Percentiles rank a stretch among this genome's conserved stretches.
Conservation (phyloP, 345 rosid genomes). For the Litchi chinensis region DNA sequence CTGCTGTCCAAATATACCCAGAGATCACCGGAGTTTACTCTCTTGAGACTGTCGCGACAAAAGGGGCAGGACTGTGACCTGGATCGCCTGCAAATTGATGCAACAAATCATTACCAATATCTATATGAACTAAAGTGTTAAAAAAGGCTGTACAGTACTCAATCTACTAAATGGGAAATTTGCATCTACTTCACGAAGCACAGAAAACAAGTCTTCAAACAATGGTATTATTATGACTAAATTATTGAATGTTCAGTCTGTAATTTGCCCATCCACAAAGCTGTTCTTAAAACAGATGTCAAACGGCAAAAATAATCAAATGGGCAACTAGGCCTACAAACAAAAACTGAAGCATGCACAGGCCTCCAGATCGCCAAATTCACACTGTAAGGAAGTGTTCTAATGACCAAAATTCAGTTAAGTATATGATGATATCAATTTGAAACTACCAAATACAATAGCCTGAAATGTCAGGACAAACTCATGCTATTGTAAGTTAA, state of each 20-base stretch:
- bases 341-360: neutral
- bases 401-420: neutral
- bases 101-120: neutral
- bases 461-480: neutral
- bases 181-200: neutral
- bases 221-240: too few species aligned
- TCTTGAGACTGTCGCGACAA: slow-evolving; percentile 64
- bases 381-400: neutral
- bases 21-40: slow-evolving; percentile 69
- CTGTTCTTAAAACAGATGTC: neutral
- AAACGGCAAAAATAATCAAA: neutral
- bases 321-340: neutral
- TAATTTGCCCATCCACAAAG: neutral
- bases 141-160: neutral
- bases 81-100: slow-evolving; percentile 46
- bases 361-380: neutral
- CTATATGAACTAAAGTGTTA: neutral
- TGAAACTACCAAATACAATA: neutral
- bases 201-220: neutral
- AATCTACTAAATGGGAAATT: neutral
- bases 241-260: too few species aligned
- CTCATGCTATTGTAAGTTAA: neutral
- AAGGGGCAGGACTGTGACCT: slow-evolving; percentile 73
- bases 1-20: slow-evolving; percentile 58
- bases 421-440: neutral